Evolutionary conservation across 1,284 basidiomycete genomes (phyloP).

Genomic region (Irpex lacteus): DNA sequence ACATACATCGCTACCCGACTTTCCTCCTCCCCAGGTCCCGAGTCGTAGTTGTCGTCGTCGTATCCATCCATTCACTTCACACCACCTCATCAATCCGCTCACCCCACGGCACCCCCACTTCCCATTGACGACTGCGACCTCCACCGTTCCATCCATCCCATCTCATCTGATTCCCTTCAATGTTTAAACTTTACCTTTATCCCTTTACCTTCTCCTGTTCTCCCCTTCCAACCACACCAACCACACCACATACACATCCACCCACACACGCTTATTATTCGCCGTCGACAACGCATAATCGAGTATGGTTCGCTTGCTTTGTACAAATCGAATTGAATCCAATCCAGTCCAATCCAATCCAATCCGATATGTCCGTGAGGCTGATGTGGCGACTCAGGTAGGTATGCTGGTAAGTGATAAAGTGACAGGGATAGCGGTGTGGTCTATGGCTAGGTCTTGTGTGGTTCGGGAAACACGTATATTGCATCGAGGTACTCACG

Average conservation of each 20-base stretch:
- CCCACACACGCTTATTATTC: constrained; percentile 3
- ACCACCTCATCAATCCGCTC: not conserved
- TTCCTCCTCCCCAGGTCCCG: no score
- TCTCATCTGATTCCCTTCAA: not conserved
- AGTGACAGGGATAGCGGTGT: not conserved
- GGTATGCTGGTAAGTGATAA: not conserved
- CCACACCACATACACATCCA: constrained; percentile 5
- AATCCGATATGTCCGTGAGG: not conserved
- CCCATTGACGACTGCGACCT: not conserved
- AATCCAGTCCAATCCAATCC: no score
- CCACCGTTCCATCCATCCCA: not conserved
- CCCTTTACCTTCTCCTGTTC: constrained; percentile 1
- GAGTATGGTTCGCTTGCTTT: constrained; percentile 8
- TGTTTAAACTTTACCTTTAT: not conserved
- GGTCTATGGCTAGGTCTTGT: not conserved
- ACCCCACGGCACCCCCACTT: not conserved
- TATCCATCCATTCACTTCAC: not conserved
- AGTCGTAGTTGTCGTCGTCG: no score
- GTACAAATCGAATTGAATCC: constrained; percentile 3
- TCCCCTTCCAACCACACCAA: not conserved
- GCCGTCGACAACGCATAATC: not conserved
- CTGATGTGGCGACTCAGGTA: no score
- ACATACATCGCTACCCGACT: no score
- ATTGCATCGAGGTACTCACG: no score
- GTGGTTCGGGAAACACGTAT: no score